Base-by-base conservation (phyloP, 768 basidiomycete genomes). In the Russula brevipes region DNA sequence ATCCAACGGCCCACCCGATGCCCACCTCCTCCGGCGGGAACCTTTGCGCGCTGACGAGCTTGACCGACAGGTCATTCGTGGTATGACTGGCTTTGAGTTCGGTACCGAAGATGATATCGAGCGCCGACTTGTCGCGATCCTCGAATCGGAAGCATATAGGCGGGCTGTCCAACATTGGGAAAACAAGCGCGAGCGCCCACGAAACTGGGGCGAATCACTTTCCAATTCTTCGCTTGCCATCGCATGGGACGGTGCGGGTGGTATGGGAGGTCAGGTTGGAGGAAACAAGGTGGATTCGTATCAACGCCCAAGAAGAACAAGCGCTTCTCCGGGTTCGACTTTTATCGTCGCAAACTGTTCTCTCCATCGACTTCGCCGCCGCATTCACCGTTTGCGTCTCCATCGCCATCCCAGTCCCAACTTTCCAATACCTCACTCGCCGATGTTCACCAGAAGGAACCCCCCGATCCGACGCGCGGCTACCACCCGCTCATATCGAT, bases 51-150 rank as follows among this genome's bases (percentile, higher is more conserved):
- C 86, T 0, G 91, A 94, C 59, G 95, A 98, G 57, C 80, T 99
- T 55, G 94, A 98, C 73, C 82, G 81, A 36, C 82, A 86, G 42
- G 91, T 98, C 63, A 82, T 99, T 70, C 82, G 82, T 39, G 87
- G 87, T 54, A 98, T 98, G 97, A 86, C 87, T 47, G 96, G 96
- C 5, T 98, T 99, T 76, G 96, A 98, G 70, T 98, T 99, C 68
- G 97, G 97, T 16, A 78, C 88, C 0, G 87, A 89, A 54, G 88
- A 89, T 5, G 90, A 96, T 12, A 91, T 98, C 59, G 87, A 92
- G 73, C 79, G 79, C 46, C 86, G 80, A 70, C 81, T 98, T 3
- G 71, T 82, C 10, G 79, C 83, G 0, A 81, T 97, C 24, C 83
- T 98, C 30, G 83, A 85, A 66, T 86, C 87, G 0, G 94, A 97